Evolutionary conservation across 2,329 filamentous ascomycete species (phyloP), one percentile per base, ranked within the genome.

Genomic region (Pestalotiopsis sp.): DNA sequence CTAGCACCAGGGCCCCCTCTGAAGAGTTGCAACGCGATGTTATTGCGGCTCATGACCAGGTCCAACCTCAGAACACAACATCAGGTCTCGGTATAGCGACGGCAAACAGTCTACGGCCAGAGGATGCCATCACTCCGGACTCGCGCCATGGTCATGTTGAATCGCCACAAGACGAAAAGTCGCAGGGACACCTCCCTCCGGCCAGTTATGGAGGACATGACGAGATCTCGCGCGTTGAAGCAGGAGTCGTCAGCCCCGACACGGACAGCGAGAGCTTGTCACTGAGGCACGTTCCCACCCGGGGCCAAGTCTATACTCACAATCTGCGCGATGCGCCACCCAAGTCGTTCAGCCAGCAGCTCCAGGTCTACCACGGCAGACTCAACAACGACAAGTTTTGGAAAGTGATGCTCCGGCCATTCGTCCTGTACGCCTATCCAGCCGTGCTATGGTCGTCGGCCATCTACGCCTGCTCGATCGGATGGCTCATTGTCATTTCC

Each of bases 401-500:
- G 77, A 91, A 90, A 69, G 93, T 93, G 20, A 91, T 92, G 67
- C 58, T 92, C 4, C 88, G 95, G 1, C 96, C 95, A 0, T 93
- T 98, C 70, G 89, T 98, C 61, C 86, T 98, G 1, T 97, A 91
- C 74, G 88, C 91, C 1, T 98, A 98, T 76, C 96, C 96, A 0
- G 89, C 93, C 0, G 92, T 98, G 1, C 86, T 98, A 9, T 98
- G 95, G 95, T 95, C 93, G 5, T 84, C 94, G 0, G 84, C 92
- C 0, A 89, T 97, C 3, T 98, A 98, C 78, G 85, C 94, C 0
- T 91, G 96, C 74, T 96, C 94, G 0, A 88, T 98, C 6, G 95
- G 95, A 49, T 98, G 95, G 96, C 86, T 98, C 36, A 98, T 98
- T 72, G 94, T 98, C 58, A 88, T 98, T 1, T 97, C 94, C 0